phyloP scores from a whole-genome alignment of 768 basidiomycete species.

The Phanerodontia chrysosporium region DNA sequence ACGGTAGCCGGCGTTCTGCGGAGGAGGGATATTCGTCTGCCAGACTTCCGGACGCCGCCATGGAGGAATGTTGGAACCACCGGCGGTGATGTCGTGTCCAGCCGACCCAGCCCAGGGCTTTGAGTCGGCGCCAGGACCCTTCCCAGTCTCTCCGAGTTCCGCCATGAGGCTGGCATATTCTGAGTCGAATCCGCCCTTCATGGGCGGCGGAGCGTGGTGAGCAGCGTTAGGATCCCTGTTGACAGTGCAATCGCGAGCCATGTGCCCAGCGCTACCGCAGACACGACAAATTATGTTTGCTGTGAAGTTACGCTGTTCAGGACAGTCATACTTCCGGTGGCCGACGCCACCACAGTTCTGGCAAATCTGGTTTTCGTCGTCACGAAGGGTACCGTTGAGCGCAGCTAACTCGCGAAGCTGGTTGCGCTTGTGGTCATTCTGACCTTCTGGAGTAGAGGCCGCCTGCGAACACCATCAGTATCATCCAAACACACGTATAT shows the following conservation, averaged over 20 bases:
- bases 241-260: slow-evolving; percentile 97
- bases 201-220: slow-evolving; percentile 33
- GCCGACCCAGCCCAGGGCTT: slow-evolving; percentile 68
- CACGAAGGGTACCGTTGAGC: slow-evolving; percentile 96
- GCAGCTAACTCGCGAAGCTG: slow-evolving; percentile 97
- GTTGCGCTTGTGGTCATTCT: slow-evolving; percentile 99
- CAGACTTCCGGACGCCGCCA: slow-evolving; percentile 91
- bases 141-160: slow-evolving; percentile 85
- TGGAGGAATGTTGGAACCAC: slow-evolving; percentile 79
- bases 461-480: slow-evolving; percentile 50
- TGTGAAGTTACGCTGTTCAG: slow-evolving; percentile 96
- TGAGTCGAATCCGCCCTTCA: slow-evolving; percentile 86
- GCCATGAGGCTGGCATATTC: slow-evolving; percentile 98
- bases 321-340: slow-evolving; percentile 98
- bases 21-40: slow-evolving; percentile 44
- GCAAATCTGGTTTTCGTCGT: slow-evolving; percentile 99
- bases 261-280: slow-evolving; percentile 97
- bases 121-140: slow-evolving; percentile 43
- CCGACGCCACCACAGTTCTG: slow-evolving; percentile 94
- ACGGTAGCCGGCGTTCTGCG: slow-evolving; percentile 57
- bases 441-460: slow-evolving; percentile 97
- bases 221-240: slow-evolving; percentile 83
- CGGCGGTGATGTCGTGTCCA: slow-evolving; percentile 48
- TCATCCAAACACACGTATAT: not conserved
- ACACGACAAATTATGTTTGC: slow-evolving; percentile 99